Percentiles rank a stretch among this genome's conserved stretches.
These are phyloP conservation scores for Blastomyces gilchristii DNA, from an alignment of 2,329 filamentous ascomycete genomes.

Conservation along the genomic window DNA sequence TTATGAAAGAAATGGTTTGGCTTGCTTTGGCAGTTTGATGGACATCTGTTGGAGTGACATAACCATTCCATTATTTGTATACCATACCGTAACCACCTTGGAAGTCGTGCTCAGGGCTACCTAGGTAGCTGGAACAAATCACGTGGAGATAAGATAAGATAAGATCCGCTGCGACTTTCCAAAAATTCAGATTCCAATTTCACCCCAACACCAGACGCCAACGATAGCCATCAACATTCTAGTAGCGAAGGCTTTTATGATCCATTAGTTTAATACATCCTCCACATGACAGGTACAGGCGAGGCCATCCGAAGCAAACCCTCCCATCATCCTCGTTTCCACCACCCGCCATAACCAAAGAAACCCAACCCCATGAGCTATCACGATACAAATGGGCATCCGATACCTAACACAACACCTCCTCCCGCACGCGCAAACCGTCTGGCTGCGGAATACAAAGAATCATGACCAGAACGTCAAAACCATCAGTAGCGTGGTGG, in stretches of 20 bases:
- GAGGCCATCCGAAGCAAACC: background rate
- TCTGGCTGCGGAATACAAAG: conserved; percentile 26
- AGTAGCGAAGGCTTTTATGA: background rate
- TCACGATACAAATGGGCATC: conserved; percentile 47
- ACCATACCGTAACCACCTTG: no score
- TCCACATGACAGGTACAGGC: background rate
- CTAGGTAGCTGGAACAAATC: background rate
- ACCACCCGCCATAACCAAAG: background rate
- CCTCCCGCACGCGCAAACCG: conserved; percentile 41
- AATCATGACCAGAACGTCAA: conserved; percentile 10
- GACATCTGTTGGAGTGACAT: no score
- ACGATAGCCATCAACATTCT: background rate
- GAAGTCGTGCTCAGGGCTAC: no score
- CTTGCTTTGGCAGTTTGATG: no score
- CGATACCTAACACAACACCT: conserved; percentile 46
- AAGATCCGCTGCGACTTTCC: no score
- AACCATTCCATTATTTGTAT: no score
- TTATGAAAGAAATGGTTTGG: no score
- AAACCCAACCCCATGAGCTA: background rate
- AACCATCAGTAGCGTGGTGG: conserved; percentile 35
- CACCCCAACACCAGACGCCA: background rate
- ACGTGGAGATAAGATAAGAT: conserved; percentile 7
- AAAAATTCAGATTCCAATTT: background rate
- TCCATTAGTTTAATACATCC: background rate
- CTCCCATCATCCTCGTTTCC: background rate